A percentile compares a stretch with the other conserved stretches of the same genome.
These are phyloP conservation scores for Tripterygium wilfordii DNA, from an alignment of 177 flowering plant species.

Conservation along the genomic window DNA sequence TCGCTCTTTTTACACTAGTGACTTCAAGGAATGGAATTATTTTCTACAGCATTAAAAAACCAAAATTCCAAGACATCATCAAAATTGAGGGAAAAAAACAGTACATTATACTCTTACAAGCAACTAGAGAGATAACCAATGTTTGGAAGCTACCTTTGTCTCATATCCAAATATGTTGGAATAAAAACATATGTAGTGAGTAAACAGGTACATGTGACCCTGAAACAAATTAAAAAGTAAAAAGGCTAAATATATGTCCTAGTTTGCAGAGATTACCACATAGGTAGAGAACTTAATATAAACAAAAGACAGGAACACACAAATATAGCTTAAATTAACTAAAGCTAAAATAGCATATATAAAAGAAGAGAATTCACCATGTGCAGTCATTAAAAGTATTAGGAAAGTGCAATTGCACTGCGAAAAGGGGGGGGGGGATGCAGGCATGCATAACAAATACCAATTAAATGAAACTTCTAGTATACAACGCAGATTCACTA, in stretches of 20 bases:
- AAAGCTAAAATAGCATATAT: no score
- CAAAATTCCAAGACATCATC: constrained; percentile 4
- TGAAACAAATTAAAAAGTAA: constrained; percentile 26
- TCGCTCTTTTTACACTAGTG: constrained; percentile 82
- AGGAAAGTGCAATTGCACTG: no score
- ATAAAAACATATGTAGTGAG: constrained; percentile 79
- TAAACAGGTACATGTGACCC: constrained; percentile 98
- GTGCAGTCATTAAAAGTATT: no score
- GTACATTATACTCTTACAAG: not conserved
- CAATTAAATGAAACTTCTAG: not conserved
- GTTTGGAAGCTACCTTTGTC: constrained; percentile 67
- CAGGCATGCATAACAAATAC: not conserved
- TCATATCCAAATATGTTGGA: constrained; percentile 98
- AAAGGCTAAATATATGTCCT: not conserved
- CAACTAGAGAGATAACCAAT: not conserved
- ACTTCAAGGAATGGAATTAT: constrained; percentile 71
- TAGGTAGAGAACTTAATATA: no score
- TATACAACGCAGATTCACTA: constrained; percentile 1
- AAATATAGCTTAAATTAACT: no score
- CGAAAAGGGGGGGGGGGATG: not conserved
- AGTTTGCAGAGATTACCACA: constrained; percentile 1
- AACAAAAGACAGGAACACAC: no score
- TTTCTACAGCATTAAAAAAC: constrained; percentile 47
- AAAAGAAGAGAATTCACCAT: no score
- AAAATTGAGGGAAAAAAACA: not conserved